Conservation (phyloP, 495 filamentous ascomycete genomes). For the Podospora tetraspora region DNA sequence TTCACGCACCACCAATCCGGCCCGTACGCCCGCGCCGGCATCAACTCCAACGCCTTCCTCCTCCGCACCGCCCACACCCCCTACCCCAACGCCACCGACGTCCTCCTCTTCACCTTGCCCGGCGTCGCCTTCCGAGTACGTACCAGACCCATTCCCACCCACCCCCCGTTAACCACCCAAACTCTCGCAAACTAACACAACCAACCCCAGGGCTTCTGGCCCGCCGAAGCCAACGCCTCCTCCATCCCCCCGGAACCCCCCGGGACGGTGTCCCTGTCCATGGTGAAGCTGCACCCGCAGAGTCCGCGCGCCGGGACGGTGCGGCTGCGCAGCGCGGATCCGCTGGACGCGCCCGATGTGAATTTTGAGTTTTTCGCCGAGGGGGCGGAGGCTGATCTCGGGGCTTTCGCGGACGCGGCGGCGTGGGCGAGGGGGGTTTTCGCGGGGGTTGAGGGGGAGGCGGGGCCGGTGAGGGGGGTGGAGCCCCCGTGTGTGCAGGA, state of each 20-base stretch:
- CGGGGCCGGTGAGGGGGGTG: constrained; percentile 37
- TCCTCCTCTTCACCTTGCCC: constrained; percentile 35
- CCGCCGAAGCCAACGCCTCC: constrained; percentile 24
- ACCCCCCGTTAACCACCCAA: no score
- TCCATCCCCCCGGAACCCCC: constrained; percentile 13
- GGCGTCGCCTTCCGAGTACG: constrained; percentile 15
- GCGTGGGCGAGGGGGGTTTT: constrained; percentile 46
- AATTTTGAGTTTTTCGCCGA: constrained; percentile 42
- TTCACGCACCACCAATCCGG: constrained; percentile 9
- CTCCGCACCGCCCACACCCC: constrained; percentile 6
- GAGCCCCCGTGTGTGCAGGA: constrained; percentile 37
- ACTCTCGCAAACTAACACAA: no score
- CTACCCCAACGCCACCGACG: constrained; percentile 16
- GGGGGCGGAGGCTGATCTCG: constrained; percentile 28
- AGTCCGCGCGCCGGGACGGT: constrained; percentile 38
- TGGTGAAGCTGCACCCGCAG: constrained; percentile 29
- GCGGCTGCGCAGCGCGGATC: constrained; percentile 35
- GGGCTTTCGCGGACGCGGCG: constrained; percentile 51
- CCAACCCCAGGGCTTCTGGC: constrained; percentile 25
- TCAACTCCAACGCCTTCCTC: constrained; percentile 21
- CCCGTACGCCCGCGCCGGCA: constrained; percentile 14
- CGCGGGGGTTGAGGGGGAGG: constrained; percentile 22
- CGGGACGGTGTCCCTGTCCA: constrained; percentile 15
- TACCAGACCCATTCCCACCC: no score
- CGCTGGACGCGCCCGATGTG: constrained; percentile 40